phyloP scores from a whole-genome alignment of 108 stramenopile genomes.

The Aurantiochytrium sp. region DNA sequence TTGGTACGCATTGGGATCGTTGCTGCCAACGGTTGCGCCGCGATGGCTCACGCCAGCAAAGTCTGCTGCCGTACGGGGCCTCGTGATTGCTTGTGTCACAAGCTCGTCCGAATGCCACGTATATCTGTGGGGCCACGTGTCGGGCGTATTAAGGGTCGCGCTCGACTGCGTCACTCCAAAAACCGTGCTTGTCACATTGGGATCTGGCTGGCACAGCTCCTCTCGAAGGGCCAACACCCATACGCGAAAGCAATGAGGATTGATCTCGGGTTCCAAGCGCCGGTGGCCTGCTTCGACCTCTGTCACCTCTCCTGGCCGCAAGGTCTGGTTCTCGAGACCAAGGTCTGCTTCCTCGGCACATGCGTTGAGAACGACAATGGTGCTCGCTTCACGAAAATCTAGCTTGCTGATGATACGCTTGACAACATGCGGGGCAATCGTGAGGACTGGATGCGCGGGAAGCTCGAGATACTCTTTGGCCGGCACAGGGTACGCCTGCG shows the following conservation, averaged over 20 bases:
- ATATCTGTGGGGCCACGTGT: neutral
- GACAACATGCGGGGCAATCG: neutral
- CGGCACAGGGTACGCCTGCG: neutral
- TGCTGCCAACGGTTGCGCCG: neutral
- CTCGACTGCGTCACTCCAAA: neutral
- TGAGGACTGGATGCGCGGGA: neutral
- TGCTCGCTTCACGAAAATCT: neutral
- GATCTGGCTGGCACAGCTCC: neutral
- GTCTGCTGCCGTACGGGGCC: neutral
- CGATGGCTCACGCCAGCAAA: neutral
- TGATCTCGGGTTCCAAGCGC: neutral
- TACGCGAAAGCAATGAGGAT: neutral
- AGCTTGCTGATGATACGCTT: neutral
- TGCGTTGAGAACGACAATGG: neutral
- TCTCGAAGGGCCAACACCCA: neutral
- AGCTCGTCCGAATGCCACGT: slow-evolving; percentile 11
- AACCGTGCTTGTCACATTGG: neutral
- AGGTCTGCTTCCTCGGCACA: neutral
- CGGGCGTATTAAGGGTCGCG: neutral
- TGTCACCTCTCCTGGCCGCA: neutral
- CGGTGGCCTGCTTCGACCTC: neutral
- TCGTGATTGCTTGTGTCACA: neutral
- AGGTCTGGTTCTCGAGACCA: neutral
- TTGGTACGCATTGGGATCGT: neutral
- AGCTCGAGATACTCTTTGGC: neutral